A percentile compares a stretch with the other conserved stretches of the same genome.
Conservation (phyloP, 768 basidiomycete species). For the Agrocybe praecox region DNA sequence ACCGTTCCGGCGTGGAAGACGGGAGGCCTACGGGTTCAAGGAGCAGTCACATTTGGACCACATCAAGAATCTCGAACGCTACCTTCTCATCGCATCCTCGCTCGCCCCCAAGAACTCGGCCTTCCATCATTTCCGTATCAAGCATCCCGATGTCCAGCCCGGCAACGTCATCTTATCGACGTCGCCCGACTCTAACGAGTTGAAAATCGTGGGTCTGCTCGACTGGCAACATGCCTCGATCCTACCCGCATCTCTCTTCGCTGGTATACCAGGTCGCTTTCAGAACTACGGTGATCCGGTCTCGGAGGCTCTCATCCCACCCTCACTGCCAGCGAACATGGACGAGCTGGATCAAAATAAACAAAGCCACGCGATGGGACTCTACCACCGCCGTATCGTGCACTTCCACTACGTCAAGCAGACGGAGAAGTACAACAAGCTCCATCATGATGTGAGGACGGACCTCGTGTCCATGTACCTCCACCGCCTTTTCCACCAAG, state of each 20-base stretch:
- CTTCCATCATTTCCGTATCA: conserved; percentile 46
- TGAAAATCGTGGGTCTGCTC: conserved; percentile 42
- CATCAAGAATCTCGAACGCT: conserved; percentile 50
- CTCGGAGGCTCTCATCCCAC: conserved; percentile 40
- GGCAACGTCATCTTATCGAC: conserved; percentile 50
- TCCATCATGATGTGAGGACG: conserved; percentile 41
- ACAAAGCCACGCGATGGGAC: conserved; percentile 30
- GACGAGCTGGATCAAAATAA: conserved; percentile 41
- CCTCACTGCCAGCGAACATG: conserved; percentile 45
- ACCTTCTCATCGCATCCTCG: conserved; percentile 46
- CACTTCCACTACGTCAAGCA: conserved; percentile 51
- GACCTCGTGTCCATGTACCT: conserved; percentile 38
- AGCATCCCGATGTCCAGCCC: conserved; percentile 53
- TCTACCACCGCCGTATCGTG: conserved; percentile 49
- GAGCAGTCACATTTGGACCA: conserved; percentile 44
- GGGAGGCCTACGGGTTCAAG: conserved; percentile 45
- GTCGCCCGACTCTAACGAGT: conserved; percentile 43
- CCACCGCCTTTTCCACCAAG: conserved; percentile 44
- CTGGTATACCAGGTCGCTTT: conserved; percentile 42
- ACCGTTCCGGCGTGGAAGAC: conserved; percentile 44
- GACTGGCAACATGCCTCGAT: conserved; percentile 62
- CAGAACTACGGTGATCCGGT: conserved; percentile 50
- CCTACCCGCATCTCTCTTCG: conserved; percentile 53
- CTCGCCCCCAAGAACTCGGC: conserved; percentile 43
- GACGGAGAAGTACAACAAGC: conserved; percentile 48